Evolutionary conservation across 176 grass and related monocot species (phyloP), one percentile per base, ranked within the genome.

Genomic region (Calamus simplicifolius): DNA sequence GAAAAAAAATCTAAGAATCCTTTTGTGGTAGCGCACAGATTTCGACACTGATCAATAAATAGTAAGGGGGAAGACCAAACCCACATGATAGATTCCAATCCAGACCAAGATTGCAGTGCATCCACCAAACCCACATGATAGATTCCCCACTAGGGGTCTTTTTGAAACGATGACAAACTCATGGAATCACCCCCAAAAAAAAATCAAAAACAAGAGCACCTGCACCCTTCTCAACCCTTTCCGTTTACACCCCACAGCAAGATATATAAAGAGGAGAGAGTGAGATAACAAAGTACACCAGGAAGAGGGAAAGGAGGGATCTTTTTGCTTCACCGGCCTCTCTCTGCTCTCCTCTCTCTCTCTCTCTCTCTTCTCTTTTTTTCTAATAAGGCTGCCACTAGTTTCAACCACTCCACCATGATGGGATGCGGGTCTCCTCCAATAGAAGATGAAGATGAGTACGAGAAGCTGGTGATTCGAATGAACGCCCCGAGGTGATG

Each of bases 401-500:
- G 35, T 43, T 43, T 17, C 57, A 28, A 66, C 57, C 43, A 51
- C 27, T 59, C 7, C 18, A 77, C 71, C 74, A 89, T 82, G 86
- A 87, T 90, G 85, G 25, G 77, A 0, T 81, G 77, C 68, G 83
- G 86, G 74, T 90, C 77, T 84, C 60, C 76, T 63, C 77, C 78
- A 26, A 77, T 27, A 50, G 90, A 89, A 63, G 79, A 90, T 43
- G 86, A 86, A 12, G 90, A 90, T 6, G 90, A 95, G 74, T 95
- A 80, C 68, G 56, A 87, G 86, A 95, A 95, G 83, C 86, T 95
- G 16, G 86, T 95, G 75, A 81, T 90, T 69, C 70, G 80, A 73
- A 95, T 95, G 90, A 95, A 95, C 70, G 86, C 90, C 63, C 90
- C 90, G 51, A 95, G 85, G 90, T 89, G 51, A 69, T 89, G 51